Conservation (phyloP, 345 rosid species). For the Acer campestre region DNA sequence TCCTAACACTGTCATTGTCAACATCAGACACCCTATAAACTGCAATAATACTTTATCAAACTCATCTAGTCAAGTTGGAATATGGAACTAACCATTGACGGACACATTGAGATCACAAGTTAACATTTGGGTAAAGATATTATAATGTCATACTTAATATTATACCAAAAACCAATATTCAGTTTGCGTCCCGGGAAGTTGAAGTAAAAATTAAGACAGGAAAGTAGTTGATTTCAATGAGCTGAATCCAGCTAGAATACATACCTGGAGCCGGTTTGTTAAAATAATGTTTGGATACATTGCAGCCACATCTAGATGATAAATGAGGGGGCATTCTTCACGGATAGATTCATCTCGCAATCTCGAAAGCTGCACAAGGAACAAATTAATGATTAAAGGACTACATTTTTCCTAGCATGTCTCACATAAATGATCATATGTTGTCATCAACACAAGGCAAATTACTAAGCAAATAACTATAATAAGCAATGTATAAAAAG, state of each 20-base stretch:
- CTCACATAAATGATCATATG: neutral
- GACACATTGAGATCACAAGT: neutral
- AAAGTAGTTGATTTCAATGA: neutral
- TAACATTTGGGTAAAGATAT: neutral
- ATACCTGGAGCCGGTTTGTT: conserved; percentile 98
- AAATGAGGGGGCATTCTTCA: conserved; percentile 95
- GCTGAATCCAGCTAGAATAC: conserved; percentile 12
- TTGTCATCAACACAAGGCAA: neutral
- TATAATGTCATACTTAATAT: neutral
- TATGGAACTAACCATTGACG: neutral
- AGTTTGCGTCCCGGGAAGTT: neutral
- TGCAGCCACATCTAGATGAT: conserved; percentile 98
- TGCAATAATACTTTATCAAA: neutral
- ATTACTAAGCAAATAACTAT: conserved; percentile 3
- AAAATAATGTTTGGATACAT: conserved; percentile 98
- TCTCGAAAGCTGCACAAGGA: conserved; percentile 63
- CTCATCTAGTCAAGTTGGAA: neutral
- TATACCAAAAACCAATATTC: conserved; percentile 8
- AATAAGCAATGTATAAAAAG: neutral
- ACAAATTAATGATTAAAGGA: conserved; percentile 1
- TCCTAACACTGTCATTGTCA: neutral
- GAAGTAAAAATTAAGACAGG: conserved; percentile 4
- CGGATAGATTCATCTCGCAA: conserved; percentile 78
- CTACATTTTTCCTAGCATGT: neutral
- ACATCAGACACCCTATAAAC: neutral